Evolutionary conservation across 805 yeast species (phyloP), one percentile per base, ranked within the genome.

Genomic region (Myxozyma neotropica): DNA sequence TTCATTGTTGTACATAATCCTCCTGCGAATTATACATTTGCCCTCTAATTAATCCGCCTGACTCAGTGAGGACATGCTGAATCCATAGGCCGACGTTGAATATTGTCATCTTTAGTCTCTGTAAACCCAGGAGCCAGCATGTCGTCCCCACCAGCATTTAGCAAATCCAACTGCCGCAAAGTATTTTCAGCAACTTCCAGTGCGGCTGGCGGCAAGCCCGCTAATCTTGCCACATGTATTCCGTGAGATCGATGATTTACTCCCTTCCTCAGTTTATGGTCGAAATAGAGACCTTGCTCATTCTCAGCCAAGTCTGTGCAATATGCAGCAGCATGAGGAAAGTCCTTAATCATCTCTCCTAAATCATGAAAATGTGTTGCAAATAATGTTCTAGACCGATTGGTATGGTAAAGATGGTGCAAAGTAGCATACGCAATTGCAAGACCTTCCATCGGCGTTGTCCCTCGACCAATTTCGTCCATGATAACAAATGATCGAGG

Each of bases 401-500:
- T 88, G 3, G 71, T 71, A 21, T 74, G 71, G 13, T 82, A 65
- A 55, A 91, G 73, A 68, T 84, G 81, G 40, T 81, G 72, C 49
- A 91, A 72, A 0, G 92, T 80, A 0, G 95, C 92, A 75, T 78
- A 89, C 1, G 97, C 96, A 55, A 91, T 84, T 0, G 96, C 87
- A 3, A 88, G 77, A 0, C 97, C 97, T 73, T 91, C 97, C 53
- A 77, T 77, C 0, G 89, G 86, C 56, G 95, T 87, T 0, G 97
- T 91, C 0, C 97, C 97, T 55, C 96, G 77, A 1, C 97, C 97
- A 23, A 91, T 84, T 69, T 91, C 97, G 72, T 91, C 97, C 57
- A 91, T 77, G 23, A 91, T 84, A 0, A 93, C 88, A 61, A 91
- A 74, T 0, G 96, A 89, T 36, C 79, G 75, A 0, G 75, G 66